Base-by-base conservation (phyloP, 805 yeast species). In the Metschnikowia bowlesiae region DNA sequence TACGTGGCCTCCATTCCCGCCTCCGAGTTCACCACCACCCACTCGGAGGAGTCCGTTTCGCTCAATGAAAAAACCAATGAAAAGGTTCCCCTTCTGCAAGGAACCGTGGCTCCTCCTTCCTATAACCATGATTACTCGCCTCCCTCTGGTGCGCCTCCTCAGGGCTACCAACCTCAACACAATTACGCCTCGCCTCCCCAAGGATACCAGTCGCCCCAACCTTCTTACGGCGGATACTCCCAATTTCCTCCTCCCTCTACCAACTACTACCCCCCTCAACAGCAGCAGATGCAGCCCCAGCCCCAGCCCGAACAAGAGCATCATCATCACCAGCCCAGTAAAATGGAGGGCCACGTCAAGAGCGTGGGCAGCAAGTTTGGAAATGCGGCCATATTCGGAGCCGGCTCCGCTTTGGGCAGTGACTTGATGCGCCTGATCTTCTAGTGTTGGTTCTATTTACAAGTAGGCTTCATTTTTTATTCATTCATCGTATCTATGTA, bases 331-430 rank as follows among this genome's bases (percentile, higher is more conserved):
- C n/a, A 63, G 10, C 38, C 7, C 28, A 44, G 46, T 11, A 36
- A 11, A 13, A 36, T 44, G 39, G 39, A 44, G 32, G 46, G 46
- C 46, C 74, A 69, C 40, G 55, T 84, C 51, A 81, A 81, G 67
- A 84, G 78, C 61, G 81, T 88, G 58, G 95, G 95, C 28, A 77
- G 87, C 55, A 85, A 88, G 68, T 71, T 91, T 52, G 96, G 96
- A 52, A 83, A 89, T 58, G 95, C 97, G n/a, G 91, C 95, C 34
- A 81, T 91, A 44, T 92, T 89, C 57, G 97, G 97, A 68, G 97
- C 96, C 8, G 98, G 98, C 74, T 96, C 97, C 37, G 85, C 96
- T 1, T 75, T 91, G 48, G 98, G 98, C 62, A 78, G 88, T 41
- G 89, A 87, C 61, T 60, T 92, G 46, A 88, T 91, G 38, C 82